Evolutionary conservation across 2,329 filamentous ascomycete genomes (phyloP), one percentile per base, ranked within the genome.

Genomic region (Pseudogymnoascus sp.): DNA sequence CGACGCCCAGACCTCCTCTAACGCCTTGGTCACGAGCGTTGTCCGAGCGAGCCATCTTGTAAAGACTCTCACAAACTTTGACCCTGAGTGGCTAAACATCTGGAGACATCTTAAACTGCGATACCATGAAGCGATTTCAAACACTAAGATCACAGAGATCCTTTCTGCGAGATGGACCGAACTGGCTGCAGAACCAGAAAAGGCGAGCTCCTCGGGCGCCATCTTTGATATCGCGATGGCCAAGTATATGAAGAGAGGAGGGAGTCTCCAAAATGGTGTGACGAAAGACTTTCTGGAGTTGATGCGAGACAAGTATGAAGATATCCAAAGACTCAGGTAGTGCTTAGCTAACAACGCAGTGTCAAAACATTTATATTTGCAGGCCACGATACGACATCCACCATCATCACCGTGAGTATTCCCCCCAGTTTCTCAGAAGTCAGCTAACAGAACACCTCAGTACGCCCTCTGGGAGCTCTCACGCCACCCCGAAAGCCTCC

Each of bases 361-460:
- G 31, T 68, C 19, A 63, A 64, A 61, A 64, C 63, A 15, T 70
- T 70, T 42, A 59, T 71, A 17, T 69, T 71, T 47, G 69, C 68
- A 8, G 69, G 69, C 2, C 67, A 70, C 28, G 69, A 71, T 31
- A 68, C 69, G 1, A 69, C 67, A 8, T 61, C 61, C 7, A 35
- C 50, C 11, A 57, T 44, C 17, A 36, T 62, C 10, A 47, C 53
- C 9, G 59, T 64, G 23, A 60, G 62, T 61, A 31, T 19, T 6
- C 1, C 3, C 47, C 47, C 2, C n/a, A 31, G 1, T 9, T 17
- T 19, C n/a, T 6, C 8, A 11, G 23, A 9, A 10, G 7, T 28
- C 4, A 7, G 38, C 40, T 36, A 64, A 60, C 33, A 64, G 28
- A 61, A 64, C 15, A 4, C 42, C 62, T 33, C 38, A 62, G 44